These are phyloP conservation scores for Phytophthora sp. DNA, from an alignment of 352 stramenopile species.

Conservation along the genomic window DNA sequence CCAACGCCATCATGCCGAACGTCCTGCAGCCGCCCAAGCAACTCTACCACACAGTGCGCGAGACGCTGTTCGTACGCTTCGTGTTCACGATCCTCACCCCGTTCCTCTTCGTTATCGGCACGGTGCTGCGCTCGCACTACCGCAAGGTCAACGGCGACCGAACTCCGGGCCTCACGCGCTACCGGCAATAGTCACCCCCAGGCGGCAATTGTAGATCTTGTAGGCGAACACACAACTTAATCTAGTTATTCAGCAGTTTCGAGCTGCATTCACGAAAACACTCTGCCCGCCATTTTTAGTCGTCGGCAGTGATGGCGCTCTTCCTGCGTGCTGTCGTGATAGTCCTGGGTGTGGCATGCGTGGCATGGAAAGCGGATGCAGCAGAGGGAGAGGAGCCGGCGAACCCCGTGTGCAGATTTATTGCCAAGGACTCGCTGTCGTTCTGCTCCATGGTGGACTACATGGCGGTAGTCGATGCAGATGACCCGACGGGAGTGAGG, in stretches of 20 bases:
- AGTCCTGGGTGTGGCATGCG: not conserved
- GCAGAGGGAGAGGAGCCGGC: conserved; percentile 53
- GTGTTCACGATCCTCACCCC: conserved; percentile 28
- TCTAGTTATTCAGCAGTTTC: conserved; percentile 25
- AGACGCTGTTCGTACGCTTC: conserved; percentile 34
- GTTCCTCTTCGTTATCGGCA: conserved; percentile 23
- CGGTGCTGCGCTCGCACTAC: conserved; percentile 29
- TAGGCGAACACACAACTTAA: conserved; percentile 19
- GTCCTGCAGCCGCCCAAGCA: conserved; percentile 24
- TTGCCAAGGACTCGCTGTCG: conserved; percentile 67
- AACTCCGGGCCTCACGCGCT: conserved; percentile 29
- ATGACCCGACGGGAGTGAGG: conserved; percentile 48
- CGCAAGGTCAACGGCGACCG: conserved; percentile 33
- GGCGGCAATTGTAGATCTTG: not conserved
- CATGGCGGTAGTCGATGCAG: conserved; percentile 64
- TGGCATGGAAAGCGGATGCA: too few species aligned
- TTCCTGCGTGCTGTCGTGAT: not conserved
- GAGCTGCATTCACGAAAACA: too few species aligned
- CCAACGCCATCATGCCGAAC: conserved; percentile 5
- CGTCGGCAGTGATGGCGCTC: too few species aligned
- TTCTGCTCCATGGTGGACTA: conserved; percentile 91
- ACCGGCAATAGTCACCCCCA: conserved; percentile 22
- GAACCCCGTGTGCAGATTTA: conserved; percentile 48
- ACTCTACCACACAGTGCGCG: conserved; percentile 22
- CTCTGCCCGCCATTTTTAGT: conserved; percentile 29